A percentile compares a stretch with the other conserved stretches of the same genome.
phyloP scores from a whole-genome alignment of 2,329 filamentous ascomycete genomes.

The Hymenoscyphus fructigenus region DNA sequence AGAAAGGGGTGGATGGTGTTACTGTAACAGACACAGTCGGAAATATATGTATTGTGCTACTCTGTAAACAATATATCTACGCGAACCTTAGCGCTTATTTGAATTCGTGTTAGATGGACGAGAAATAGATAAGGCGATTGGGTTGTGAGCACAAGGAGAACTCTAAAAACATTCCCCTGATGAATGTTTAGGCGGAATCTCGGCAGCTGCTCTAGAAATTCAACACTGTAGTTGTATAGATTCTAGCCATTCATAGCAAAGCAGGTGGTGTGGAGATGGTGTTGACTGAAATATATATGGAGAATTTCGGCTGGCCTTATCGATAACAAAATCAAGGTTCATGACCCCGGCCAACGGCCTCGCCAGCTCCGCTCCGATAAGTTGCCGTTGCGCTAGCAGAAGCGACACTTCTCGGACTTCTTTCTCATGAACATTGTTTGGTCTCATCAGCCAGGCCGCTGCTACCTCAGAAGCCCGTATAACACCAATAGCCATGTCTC shows the following conservation, averaged over 20 bases:
- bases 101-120: not conserved
- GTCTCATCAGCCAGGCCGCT: not conserved
- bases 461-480: slow-evolving; percentile 1
- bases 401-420: not conserved
- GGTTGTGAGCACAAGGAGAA: not conserved
- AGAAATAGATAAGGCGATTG: not conserved
- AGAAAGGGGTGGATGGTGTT: not conserved
- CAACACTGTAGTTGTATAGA: too few relatives aligned
- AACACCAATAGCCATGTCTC: slow-evolving; percentile 23
- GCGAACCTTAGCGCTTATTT: not conserved
- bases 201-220: not conserved
- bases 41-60: not conserved
- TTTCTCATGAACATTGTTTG: not conserved
- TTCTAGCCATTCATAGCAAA: not conserved
- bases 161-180: not conserved
- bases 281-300: not conserved
- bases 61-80: not conserved
- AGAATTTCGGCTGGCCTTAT: slow-evolving; percentile 2
- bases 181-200: not conserved
- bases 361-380: slow-evolving; percentile 4
- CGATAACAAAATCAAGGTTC: slow-evolving; percentile 8
- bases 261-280: not conserved
- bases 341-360: not conserved
- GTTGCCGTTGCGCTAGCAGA: not conserved
- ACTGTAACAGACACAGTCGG: not conserved